Conservation (phyloP, 805 yeast species). For the Ogataea parapolymorpha region DNA sequence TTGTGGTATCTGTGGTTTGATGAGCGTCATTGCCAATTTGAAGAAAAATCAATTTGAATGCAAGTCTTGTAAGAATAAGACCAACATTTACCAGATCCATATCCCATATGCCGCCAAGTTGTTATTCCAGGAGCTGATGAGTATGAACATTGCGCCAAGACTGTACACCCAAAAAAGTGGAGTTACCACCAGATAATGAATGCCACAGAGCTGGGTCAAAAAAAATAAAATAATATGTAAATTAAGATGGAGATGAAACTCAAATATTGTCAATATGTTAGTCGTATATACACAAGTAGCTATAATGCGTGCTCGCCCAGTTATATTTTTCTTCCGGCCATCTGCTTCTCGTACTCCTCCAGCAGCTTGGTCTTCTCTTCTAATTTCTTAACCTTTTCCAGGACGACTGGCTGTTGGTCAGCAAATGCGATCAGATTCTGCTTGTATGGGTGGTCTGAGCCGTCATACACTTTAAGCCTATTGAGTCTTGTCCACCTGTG, state of each 20-base stretch:
- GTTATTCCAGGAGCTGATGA: slow-evolving; percentile 98
- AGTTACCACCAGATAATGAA: slow-evolving; percentile 27
- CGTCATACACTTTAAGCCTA: slow-evolving; percentile 84
- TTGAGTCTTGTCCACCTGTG: slow-evolving; percentile 74
- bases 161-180: slow-evolving; percentile 74
- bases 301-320: neutral
- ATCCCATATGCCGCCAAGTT: slow-evolving; percentile 98
- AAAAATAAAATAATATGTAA: slow-evolving; percentile 2
- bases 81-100: slow-evolving; percentile 95
- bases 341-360: slow-evolving; percentile 25
- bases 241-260: slow-evolving; percentile 1
- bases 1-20: slow-evolving; percentile 97
- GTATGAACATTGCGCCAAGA: slow-evolving; percentile 98
- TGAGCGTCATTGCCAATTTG: slow-evolving; percentile 95
- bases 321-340: slow-evolving; percentile 25
- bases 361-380: slow-evolving; percentile 26
- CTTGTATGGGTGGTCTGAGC: slow-evolving; percentile 81
- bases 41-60: slow-evolving; percentile 98
- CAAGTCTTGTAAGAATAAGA: slow-evolving; percentile 97
- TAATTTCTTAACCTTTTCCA: slow-evolving; percentile 40
- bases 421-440: slow-evolving; percentile 82
- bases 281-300: slow-evolving; percentile 3
- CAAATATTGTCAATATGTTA: neutral
- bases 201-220: slow-evolving; percentile 1
- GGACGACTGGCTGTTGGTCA: slow-evolving; percentile 61